phyloP scores from a whole-genome alignment of 2,329 filamentous ascomycete genomes.

The Fusarium solani-melongenae region DNA sequence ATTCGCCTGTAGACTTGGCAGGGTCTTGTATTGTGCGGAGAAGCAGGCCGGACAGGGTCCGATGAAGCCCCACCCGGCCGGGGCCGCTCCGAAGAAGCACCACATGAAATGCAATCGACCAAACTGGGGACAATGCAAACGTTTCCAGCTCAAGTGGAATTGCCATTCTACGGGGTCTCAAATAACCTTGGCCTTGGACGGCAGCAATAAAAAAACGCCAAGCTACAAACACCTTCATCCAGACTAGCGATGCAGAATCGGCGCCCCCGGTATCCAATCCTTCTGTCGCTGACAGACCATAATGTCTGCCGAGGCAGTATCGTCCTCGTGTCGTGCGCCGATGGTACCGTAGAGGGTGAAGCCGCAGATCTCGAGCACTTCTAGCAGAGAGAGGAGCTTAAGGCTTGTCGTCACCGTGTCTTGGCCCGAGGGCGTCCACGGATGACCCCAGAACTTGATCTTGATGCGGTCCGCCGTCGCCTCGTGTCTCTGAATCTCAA shows the following conservation, averaged over 20 bases:
- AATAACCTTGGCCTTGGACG: not conserved
- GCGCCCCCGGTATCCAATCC: constrained; percentile 25
- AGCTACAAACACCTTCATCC: not conserved
- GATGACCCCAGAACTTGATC: constrained; percentile 16
- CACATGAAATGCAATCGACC: not conserved
- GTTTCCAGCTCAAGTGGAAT: not conserved
- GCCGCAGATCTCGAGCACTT: constrained; percentile 5
- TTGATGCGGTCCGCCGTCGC: not conserved
- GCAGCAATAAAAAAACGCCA: not conserved
- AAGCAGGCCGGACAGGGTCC: not conserved
- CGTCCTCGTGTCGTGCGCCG: not conserved
- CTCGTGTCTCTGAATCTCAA: constrained; percentile 11
- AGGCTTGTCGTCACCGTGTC: constrained; percentile 6
- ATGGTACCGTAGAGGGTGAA: constrained; percentile 11
- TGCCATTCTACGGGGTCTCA: not conserved
- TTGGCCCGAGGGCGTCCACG: not conserved
- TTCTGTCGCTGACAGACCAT: constrained; percentile 21
- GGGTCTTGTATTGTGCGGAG: not conserved
- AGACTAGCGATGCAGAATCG: constrained; percentile 18
- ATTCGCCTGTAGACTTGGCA: not conserved
- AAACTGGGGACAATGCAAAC: not conserved
- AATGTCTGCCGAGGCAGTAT: constrained; percentile 7
- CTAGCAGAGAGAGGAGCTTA: constrained; percentile 12
- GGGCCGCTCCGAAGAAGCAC: not conserved
- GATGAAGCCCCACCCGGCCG: not conserved